Evolutionary conservation across 2,329 filamentous ascomycete genomes (phyloP), one percentile per base, ranked within the genome.

Genomic region (Phyllosticta ampelicida): DNA sequence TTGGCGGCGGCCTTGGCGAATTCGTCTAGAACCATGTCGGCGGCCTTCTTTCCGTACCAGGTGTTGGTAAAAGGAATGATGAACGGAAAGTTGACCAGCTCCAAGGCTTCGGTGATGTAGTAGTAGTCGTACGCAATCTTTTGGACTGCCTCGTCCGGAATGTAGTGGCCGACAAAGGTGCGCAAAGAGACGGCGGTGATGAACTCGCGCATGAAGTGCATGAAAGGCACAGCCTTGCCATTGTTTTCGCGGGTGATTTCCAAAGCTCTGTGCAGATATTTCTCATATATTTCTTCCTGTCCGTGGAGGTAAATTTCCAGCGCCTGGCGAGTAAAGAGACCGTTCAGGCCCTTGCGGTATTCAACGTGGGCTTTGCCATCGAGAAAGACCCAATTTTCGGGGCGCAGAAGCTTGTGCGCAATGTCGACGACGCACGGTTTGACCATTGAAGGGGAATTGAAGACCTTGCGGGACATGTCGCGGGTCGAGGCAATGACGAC

Each of bases 51-150:
- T 66, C 92, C 94, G 69, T 95, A 95, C 90, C 90, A 97, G 5
- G 90, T 90, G 78, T 90, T 92, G 70, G 91, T 96, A 79, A 83
- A 97, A 48, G 92, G 92, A 48, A 97, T 75, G 70, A 97, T 96
- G 75, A 97, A 87, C 60, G 94, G 92, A 78, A 97, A 96, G 79
- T 97, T 97, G 79, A 99, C 94, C 52, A 97, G 82, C 74, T 99
- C 94, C 65, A 97, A 83, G 20, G 94, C 94, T 60, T 88, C 92
- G 13, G 94, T 97, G 70, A 97, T 95, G 63, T 92, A 83, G 75
- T 95, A 97, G 77, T 96, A 99, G 75, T 97, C 91, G 73, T 96
- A 87, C 61, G 92, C 87, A 63, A 97, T 94, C 78, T 89, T 91
- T 81, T 95, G 92, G 68, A 97, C 86, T 53, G 87, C 84, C 71